These are phyloP conservation scores for Geotrichum bryndzae DNA, from an alignment of 1,139 yeast species.

Conservation along the genomic window DNA sequence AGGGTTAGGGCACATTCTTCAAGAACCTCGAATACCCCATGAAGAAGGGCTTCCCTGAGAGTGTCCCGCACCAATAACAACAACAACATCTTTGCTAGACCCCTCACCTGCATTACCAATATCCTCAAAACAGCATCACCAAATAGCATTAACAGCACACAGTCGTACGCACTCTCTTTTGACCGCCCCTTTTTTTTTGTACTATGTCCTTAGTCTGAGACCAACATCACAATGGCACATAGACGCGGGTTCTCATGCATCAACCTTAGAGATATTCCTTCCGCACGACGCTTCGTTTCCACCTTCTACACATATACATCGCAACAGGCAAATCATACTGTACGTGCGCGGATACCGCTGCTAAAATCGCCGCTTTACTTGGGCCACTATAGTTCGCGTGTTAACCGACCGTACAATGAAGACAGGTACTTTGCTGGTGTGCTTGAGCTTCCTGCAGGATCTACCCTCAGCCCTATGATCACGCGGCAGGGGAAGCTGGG, in stretches of 20 bases:
- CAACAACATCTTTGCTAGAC: not conserved
- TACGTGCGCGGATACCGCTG: constrained; percentile 44
- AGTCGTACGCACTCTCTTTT: not conserved
- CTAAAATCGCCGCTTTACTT: constrained; percentile 66
- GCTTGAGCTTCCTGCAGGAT: constrained; percentile 41
- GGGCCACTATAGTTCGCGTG: constrained; percentile 75
- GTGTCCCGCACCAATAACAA: not conserved
- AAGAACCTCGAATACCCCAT: not conserved
- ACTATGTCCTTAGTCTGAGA: not conserved
- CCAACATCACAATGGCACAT: not conserved
- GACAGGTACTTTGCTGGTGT: constrained; percentile 68
- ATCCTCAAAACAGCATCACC: not conserved
- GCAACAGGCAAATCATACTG: constrained; percentile 8
- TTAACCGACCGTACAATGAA: constrained; percentile 73
- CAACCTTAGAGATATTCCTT: not conserved
- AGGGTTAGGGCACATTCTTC: constrained; percentile 1
- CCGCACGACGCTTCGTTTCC: constrained; percentile 12
- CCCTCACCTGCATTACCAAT: not conserved
- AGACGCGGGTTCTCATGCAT: not conserved
- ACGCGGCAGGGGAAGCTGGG: constrained; percentile 23
- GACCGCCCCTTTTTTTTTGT: not conserved
- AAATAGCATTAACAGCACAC: not conserved
- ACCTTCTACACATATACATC: constrained; percentile 10
- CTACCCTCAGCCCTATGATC: constrained; percentile 36
- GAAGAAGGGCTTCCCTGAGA: not conserved